These are phyloP conservation scores for Phytophthora fragariaefolia DNA, from an alignment of 352 stramenopile species.

Conservation along the genomic window DNA sequence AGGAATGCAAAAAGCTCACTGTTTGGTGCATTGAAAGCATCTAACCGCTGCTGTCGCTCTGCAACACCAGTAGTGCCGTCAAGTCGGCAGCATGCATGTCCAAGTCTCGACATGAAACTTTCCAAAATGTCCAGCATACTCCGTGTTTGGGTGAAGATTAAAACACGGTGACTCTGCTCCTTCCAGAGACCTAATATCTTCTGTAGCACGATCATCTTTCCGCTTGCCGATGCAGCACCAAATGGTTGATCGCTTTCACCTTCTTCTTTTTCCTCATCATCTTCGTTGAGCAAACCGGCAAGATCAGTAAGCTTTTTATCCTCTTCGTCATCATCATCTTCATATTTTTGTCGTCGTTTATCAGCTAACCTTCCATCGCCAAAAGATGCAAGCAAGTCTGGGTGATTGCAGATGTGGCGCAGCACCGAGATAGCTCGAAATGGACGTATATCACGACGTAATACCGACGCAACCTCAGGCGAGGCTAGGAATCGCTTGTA, in stretches of 20 bases:
- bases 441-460: conserved; percentile 81
- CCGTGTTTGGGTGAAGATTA: conserved; percentile 97
- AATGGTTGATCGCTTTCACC: conserved; percentile 38
- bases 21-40: conserved; percentile 95
- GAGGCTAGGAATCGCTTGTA: conserved; percentile 95
- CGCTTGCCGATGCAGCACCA: conserved; percentile 78
- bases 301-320: conserved; percentile 22
- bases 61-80: conserved; percentile 97
- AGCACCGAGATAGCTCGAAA: conserved; percentile 95
- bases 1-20: conserved; percentile 82
- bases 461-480: conserved; percentile 92
- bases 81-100: conserved; percentile 94
- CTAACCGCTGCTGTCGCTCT: conserved; percentile 93
- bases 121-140: conserved; percentile 99
- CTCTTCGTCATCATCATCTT: conserved; percentile 40
- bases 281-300: conserved; percentile 21
- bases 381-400: conserved; percentile 91
- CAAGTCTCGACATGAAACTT: conserved; percentile 82
- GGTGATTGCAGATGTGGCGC: conserved; percentile 99
- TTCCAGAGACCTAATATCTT: conserved; percentile 97
- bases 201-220: conserved; percentile 97
- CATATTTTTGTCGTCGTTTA: conserved; percentile 36
- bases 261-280: conserved; percentile 29
- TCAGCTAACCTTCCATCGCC: conserved; percentile 43
- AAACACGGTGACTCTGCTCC: conserved; percentile 94